Base-by-base conservation (phyloP, 306 rosid species). In the Dalbergia cochinchinensis region DNA sequence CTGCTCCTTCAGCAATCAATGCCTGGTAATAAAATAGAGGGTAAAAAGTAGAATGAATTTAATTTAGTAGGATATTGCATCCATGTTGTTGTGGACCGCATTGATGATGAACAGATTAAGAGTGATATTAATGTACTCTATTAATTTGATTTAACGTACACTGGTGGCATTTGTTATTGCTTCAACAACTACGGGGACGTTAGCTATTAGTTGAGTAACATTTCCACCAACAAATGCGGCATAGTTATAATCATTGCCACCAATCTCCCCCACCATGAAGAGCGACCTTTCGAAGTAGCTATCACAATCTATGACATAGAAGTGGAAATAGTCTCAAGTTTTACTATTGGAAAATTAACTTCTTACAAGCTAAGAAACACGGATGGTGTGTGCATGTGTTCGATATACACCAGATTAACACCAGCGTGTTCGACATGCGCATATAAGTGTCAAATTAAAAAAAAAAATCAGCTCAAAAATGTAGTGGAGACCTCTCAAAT, bases 171-270 rank as follows among this genome's bases (percentile, higher is more conserved):
- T 82, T 22, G 79, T 78, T 61, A 90, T 90, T 60, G 90, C 86
- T 64, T 53, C 85, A 65, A 92, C 76, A 6, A 88, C 91, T 4
- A 50, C 22, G 45, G 91, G 88, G 33, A 92, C 92, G 0, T 8
- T 66, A 0, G 89, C 77, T 75, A 45, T 51, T 79, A 89, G 88
- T 61, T 89, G 82, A 54, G 76, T 62, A 15, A 89, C 58, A 54
- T 79, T 85, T 63, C 82, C 88, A 80, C 89, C 84, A 41, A 65
- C 65, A 78, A 83, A 71, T 33, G 83, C 84, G 4, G 87, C 87
- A 41, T 84, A 92, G 47, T 90, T 92, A 60, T 89, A 89, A 76
- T 92, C 95, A 71, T 92, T 92, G 14, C 97, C 97, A 51, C 97
- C 97, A 0, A 92, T 92, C 86, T 90, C 97, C 22, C 97, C 93